Evolutionary conservation across 768 basidiomycete genomes (phyloP).

Genomic region (Tephrocybe sp.): DNA sequence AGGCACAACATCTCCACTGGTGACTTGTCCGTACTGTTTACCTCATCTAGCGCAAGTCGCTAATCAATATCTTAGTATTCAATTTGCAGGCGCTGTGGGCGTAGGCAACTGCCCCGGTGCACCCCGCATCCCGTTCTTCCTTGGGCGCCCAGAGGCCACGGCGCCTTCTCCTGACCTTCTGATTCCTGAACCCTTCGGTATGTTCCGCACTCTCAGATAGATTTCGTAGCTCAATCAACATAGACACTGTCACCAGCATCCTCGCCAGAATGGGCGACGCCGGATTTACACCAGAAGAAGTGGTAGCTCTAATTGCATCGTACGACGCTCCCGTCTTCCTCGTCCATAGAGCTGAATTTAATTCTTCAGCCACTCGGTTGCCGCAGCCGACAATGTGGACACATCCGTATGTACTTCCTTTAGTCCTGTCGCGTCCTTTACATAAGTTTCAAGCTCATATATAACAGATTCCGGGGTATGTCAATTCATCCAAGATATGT

Average conservation of each 20-base stretch:
- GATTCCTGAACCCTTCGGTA: conserved; percentile 29
- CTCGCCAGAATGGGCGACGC: conserved; percentile 34
- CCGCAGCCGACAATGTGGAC: conserved; percentile 34
- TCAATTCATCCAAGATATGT: not conserved
- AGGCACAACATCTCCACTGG: conserved; percentile 38
- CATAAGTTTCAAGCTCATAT: not conserved
- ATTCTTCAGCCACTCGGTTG: conserved; percentile 21
- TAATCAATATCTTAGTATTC: conserved; percentile 29
- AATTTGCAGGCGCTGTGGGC: conserved; percentile 47
- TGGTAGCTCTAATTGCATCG: conserved; percentile 38
- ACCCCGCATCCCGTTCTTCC: conserved; percentile 40
- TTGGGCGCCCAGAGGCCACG: conserved; percentile 34
- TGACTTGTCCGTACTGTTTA: conserved; percentile 39
- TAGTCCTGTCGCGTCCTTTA: not conserved
- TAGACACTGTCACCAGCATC: conserved; percentile 31
- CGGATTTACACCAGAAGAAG: conserved; percentile 33
- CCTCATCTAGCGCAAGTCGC: not conserved
- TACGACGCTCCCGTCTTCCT: conserved; percentile 7
- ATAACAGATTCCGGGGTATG: conserved; percentile 20
- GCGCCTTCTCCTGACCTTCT: conserved; percentile 29
- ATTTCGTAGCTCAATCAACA: not conserved
- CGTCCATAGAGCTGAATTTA: not conserved
- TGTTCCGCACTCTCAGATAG: not conserved
- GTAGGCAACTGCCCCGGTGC: conserved; percentile 43
- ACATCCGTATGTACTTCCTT: conserved; percentile 14